Percentiles rank a stretch among this genome's conserved stretches.
Evolutionary conservation across 768 basidiomycete species (phyloP).

Genomic region (Boletus patriciae): DNA sequence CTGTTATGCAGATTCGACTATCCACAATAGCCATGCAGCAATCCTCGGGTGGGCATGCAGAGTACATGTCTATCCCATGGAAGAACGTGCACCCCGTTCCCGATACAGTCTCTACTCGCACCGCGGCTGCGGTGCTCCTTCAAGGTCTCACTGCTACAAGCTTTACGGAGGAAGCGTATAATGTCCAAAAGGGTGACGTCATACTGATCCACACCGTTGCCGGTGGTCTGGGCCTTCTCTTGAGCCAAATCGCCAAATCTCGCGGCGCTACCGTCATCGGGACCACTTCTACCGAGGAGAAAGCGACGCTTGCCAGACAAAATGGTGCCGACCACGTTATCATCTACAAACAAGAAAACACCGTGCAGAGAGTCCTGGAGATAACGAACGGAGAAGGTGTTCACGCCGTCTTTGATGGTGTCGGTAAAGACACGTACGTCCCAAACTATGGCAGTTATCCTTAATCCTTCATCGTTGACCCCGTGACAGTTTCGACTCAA

Average conservation of each 20-base stretch:
- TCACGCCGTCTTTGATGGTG: conserved; percentile 89
- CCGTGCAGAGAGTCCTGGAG: conserved; percentile 69
- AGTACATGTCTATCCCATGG: conserved; percentile 71
- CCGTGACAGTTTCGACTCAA: conserved; percentile 60
- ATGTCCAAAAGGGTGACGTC: conserved; percentile 74
- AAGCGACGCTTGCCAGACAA: conserved; percentile 74
- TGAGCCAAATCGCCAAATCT: conserved; percentile 65
- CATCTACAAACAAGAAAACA: conserved; percentile 73
- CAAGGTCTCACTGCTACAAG: conserved; percentile 79
- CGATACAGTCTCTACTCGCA: conserved; percentile 51
- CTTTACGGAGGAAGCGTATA: conserved; percentile 82
- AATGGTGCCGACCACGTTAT: conserved; percentile 89
- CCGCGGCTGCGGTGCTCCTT: conserved; percentile 65
- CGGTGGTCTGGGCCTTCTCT: conserved; percentile 77
- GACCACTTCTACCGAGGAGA: conserved; percentile 83
- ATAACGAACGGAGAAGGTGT: conserved; percentile 80
- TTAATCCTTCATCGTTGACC: conserved; percentile 3
- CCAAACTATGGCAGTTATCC: not conserved
- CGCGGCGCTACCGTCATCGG: conserved; percentile 90
- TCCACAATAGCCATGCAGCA: conserved; percentile 36
- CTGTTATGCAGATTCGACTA: not conserved
- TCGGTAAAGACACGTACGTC: conserved; percentile 92
- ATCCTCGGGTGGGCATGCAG: conserved; percentile 56
- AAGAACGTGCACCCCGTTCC: conserved; percentile 65
- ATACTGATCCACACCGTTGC: conserved; percentile 90